These are phyloP conservation scores for Apophysomyces ossiformis DNA, from an alignment of 371 early-diverging fungal genomes.

Conservation along the genomic window DNA sequence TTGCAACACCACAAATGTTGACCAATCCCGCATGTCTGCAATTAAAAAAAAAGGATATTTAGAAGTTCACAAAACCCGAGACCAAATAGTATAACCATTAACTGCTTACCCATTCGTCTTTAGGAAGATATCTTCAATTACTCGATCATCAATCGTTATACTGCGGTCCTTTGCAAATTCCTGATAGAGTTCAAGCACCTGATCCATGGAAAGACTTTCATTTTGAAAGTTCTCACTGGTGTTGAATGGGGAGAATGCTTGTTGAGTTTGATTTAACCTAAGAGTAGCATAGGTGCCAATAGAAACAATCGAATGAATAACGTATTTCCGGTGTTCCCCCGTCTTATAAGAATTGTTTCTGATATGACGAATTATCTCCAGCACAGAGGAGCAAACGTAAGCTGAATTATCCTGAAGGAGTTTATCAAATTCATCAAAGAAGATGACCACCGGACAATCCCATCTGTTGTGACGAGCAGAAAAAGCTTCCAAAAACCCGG, in stretches of 20 bases:
- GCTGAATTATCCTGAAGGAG: slow-evolving; percentile 7
- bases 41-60: not conserved
- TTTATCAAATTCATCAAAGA: slow-evolving; percentile 24
- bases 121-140: slow-evolving; percentile 17
- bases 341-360: not conserved
- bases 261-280: slow-evolving; percentile 12
- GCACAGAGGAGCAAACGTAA: slow-evolving; percentile 14
- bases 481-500: not conserved
- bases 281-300: slow-evolving; percentile 25
- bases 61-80: slow-evolving; percentile 11
- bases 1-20: slow-evolving; percentile 12
- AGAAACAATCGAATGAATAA: slow-evolving; percentile 20
- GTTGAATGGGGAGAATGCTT: slow-evolving; percentile 20
- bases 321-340: not conserved
- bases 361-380: slow-evolving; percentile 5
- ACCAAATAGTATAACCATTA: not conserved
- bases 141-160: slow-evolving; percentile 10
- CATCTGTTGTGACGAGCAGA: not conserved
- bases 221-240: slow-evolving; percentile 20
- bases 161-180: slow-evolving; percentile 20
- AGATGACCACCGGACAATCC: slow-evolving; percentile 18
- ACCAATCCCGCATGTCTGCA: slow-evolving; percentile 16
- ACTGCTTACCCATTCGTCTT: slow-evolving; percentile 17
- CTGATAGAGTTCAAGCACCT: not conserved
- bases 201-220: slow-evolving; percentile 16